Evolutionary conservation across 2,329 filamentous ascomycete species (phyloP).

Genomic region (Talaromyces sp.): DNA sequence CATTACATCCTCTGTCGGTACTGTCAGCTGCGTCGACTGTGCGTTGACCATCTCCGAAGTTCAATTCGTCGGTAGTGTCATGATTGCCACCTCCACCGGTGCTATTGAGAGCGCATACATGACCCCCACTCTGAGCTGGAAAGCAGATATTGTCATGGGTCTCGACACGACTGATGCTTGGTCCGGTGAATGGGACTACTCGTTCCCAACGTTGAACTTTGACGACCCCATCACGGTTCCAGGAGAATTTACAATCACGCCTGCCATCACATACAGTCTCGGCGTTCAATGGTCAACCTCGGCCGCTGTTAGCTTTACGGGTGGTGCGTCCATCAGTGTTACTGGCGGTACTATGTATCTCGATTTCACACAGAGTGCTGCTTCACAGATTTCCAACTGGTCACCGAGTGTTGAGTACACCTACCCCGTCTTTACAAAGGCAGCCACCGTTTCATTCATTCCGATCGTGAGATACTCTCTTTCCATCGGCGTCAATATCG

Average conservation of each 20-base stretch:
- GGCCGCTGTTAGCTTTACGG: not conserved
- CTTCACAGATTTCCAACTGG: not conserved
- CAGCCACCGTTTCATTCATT: not conserved
- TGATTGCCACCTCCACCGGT: not conserved
- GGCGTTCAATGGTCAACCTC: not conserved
- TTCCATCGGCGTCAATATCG: not conserved
- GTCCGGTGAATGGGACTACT: not conserved
- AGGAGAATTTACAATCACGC: not conserved
- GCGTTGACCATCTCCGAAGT: not conserved
- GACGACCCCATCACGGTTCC: not conserved
- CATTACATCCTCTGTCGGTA: not conserved
- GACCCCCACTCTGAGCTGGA: not conserved
- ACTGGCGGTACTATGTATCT: not conserved
- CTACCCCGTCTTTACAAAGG: not conserved
- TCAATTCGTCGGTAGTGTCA: conserved; percentile 2
- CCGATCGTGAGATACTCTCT: not conserved
- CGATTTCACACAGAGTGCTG: not conserved
- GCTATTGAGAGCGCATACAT: not conserved
- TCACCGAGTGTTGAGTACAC: not conserved
- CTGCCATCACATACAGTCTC: not conserved
- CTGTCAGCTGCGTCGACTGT: not conserved
- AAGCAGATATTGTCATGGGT: not conserved
- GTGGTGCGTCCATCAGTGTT: not conserved
- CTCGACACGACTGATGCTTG: not conserved
- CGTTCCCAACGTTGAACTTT: not conserved